Evolutionary conservation across 129 eudicot species (phyloP).

Genomic region (Ambrosia artemisiifolia): DNA sequence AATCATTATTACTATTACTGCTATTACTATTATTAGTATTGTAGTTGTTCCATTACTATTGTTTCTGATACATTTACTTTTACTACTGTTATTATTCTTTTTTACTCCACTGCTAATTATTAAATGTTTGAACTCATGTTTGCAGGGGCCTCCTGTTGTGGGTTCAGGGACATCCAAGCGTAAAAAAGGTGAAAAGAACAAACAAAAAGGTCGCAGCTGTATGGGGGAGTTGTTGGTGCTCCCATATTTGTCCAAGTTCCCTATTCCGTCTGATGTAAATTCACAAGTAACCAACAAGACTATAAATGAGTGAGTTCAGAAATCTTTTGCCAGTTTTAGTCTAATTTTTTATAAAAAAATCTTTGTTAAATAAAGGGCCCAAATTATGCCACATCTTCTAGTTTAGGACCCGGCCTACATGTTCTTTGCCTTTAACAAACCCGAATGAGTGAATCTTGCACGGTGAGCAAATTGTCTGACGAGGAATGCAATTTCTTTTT

Average conservation of each 20-base stretch:
- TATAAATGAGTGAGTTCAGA: slow-evolving; percentile 46
- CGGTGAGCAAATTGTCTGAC: background rate
- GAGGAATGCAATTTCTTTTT: background rate
- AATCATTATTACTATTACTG: background rate
- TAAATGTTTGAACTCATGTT: slow-evolving; percentile 20
- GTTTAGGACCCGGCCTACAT: background rate
- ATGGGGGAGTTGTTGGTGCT: slow-evolving; percentile 82
- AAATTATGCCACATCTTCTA: background rate
- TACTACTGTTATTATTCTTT: background rate
- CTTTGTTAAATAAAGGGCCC: background rate
- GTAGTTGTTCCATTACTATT: background rate
- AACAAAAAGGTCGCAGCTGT: slow-evolving; percentile 58
- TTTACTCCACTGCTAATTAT: background rate
- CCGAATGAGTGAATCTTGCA: background rate
- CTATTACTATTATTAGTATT: background rate
- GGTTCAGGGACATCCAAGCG: slow-evolving; percentile 57
- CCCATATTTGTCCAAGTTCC: slow-evolving; percentile 68
- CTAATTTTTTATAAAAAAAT: background rate
- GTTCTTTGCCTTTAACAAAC: background rate
- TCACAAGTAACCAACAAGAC: slow-evolving; percentile 32
- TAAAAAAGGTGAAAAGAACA: slow-evolving; percentile 77
- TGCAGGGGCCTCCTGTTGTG: slow-evolving; percentile 69
- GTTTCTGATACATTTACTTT: background rate
- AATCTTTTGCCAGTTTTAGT: slow-evolving; percentile 7
- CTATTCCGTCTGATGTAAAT: slow-evolving; percentile 46